phyloP scores from a whole-genome alignment of 176 grass and related monocot species.

The Oryza australiensis region DNA sequence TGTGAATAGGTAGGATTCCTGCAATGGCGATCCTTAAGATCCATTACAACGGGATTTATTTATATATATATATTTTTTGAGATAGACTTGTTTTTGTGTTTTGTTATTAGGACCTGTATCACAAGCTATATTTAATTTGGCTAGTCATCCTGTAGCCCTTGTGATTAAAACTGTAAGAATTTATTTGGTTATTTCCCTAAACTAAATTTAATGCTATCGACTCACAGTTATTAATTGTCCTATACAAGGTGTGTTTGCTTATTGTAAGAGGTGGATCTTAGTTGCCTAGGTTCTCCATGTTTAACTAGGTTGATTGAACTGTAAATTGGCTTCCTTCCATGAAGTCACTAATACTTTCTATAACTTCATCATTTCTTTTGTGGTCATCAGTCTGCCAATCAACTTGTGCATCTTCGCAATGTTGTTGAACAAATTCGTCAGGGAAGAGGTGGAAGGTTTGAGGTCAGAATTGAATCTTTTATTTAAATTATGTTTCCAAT shows the following conservation, averaged over 20 bases:
- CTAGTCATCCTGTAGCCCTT: not conserved
- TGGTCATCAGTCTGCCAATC: not conserved
- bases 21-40: not conserved
- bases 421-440: slow-evolving; percentile 57
- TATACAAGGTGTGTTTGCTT: not conserved
- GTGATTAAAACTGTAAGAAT: not conserved
- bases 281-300: not conserved
- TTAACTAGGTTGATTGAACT: not conserved
- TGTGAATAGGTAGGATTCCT: not conserved
- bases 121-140: not conserved
- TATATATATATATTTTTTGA: too few relatives aligned
- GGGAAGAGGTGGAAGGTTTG: slow-evolving; percentile 42
- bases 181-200: not conserved
- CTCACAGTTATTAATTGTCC: not conserved
- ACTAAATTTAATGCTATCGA: not conserved
- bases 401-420: slow-evolving; percentile 39
- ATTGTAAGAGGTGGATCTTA: not conserved
- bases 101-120: not conserved
- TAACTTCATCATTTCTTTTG: not conserved
- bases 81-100: slow-evolving; percentile 7
- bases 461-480: slow-evolving; percentile 44
- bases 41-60: not conserved
- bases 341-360: not conserved
- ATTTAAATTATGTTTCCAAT: too few relatives aligned
- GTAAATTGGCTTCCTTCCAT: not conserved